phyloP scores from a whole-genome alignment of 2,329 filamentous ascomycete species.

The Dothideomycetes sp. region DNA sequence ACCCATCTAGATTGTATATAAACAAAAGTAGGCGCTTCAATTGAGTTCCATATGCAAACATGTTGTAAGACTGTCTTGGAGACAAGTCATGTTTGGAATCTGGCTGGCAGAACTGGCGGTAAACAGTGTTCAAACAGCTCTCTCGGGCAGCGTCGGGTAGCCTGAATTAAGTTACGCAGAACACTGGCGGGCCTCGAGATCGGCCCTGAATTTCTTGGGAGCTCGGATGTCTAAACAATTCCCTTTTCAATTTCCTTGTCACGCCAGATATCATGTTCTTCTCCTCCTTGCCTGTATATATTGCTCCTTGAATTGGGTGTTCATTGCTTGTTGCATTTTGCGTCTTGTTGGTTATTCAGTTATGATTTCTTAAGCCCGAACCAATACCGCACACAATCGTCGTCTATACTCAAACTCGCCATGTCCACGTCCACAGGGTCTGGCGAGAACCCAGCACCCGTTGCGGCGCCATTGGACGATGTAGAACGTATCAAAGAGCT shows the following conservation, averaged over 20 bases:
- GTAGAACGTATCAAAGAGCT: slow-evolving; percentile 18
- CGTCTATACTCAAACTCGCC: not conserved
- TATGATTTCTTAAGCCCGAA: slow-evolving; percentile 10
- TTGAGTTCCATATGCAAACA: too few species aligned
- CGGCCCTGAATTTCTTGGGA: slow-evolving; percentile 2
- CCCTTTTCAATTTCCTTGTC: slow-evolving; percentile 7
- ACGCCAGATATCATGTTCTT: slow-evolving; percentile 3
- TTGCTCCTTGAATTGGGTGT: slow-evolving; percentile 2
- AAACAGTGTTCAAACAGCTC: slow-evolving; percentile 6
- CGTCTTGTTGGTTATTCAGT: slow-evolving; percentile 1
- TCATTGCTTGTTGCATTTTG: slow-evolving; percentile 7
- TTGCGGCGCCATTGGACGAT: slow-evolving; percentile 12
- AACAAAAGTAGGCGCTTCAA: too few species aligned
- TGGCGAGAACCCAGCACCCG: slow-evolving; percentile 3
- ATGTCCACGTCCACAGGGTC: slow-evolving; percentile 12
- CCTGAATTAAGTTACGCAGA: slow-evolving; percentile 1
- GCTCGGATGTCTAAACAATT: too few species aligned
- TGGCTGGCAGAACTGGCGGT: slow-evolving; percentile 1
- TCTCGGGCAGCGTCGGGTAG: slow-evolving; percentile 7
- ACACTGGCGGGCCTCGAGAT: too few species aligned
- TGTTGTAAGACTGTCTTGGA: too few species aligned
- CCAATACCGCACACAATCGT: too few species aligned
- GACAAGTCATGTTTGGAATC: slow-evolving; percentile 6
- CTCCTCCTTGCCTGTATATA: slow-evolving; percentile 9
- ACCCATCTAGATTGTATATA: too few species aligned